These are phyloP conservation scores for Monosporascus ibericus DNA, from an alignment of 2,329 filamentous ascomycete species.

Conservation along the genomic window DNA sequence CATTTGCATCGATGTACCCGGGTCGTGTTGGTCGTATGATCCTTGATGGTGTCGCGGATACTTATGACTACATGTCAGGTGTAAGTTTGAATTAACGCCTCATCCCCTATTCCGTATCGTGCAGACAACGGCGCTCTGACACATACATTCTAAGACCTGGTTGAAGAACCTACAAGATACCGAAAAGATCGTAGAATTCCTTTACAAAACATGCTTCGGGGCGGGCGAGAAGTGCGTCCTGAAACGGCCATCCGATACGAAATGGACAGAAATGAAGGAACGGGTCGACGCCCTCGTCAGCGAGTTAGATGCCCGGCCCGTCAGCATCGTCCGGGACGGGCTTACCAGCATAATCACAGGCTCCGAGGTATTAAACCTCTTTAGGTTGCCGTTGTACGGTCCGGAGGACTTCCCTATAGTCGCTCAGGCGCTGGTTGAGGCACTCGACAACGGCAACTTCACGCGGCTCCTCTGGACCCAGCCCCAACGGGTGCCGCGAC, in stretches of 20 bases:
- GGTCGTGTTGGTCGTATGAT: conserved; percentile 34
- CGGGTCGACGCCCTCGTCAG: conserved; percentile 27
- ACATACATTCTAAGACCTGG: conserved; percentile 22
- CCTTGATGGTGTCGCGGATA: conserved; percentile 32
- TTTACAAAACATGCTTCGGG: conserved; percentile 31
- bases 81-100: conserved; percentile 16
- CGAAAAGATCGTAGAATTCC: conserved; percentile 25
- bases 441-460: conserved; percentile 22
- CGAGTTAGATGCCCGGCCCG: conserved; percentile 22
- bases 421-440: conserved; percentile 4
- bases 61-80: conserved; percentile 28
- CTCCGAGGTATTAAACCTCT: conserved; percentile 21
- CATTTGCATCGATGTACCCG: conserved; percentile 37
- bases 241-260: conserved; percentile 16
- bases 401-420: conserved; percentile 5
- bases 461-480: conserved; percentile 6
- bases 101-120: neutral
- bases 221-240: conserved; percentile 26
- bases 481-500: neutral
- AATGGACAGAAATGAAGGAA: conserved; percentile 20
- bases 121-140: neutral
- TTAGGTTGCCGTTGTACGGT: conserved; percentile 26
- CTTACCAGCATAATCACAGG: conserved; percentile 20
- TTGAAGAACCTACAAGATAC: conserved; percentile 31
- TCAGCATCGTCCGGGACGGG: conserved; percentile 14